Evolutionary conservation across 176 grass and related monocot genomes (phyloP), one percentile per base, ranked within the genome.

Genomic region (Zoysia japonica): DNA sequence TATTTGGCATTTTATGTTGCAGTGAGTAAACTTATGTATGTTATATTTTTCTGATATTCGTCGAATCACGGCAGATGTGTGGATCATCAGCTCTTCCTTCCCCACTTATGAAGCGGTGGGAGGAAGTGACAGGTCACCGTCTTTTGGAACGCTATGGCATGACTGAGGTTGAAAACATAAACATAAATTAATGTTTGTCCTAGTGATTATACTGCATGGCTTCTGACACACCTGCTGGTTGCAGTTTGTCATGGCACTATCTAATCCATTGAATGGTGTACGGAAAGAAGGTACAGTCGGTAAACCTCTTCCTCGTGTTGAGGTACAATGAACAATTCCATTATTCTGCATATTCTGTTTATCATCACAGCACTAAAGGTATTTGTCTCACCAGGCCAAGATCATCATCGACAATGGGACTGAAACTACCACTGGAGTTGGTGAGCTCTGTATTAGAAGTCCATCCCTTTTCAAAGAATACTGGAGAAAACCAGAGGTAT

Each of bases 121-220:
- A 94, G 69, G 92, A 94, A 66, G 84, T 98, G 67, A 98, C 95
- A 78, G 80, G 83, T 61, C 95, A 98, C 68, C 80, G 83, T 44
- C 91, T 98, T 81, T 89, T 98, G 81, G 95, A 98, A 75, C 95
- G 95, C 63, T 98, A 98, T 47, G 95, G 95, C 20, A 98, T 98
- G 95, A 94, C 95, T 76, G 95, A 98, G 92, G 95, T 97, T 76
- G 78, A 55, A 67, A 78, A 48, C 68, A 56, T 76, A 39, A 74
- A 48, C 38, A 28, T 28, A 28, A 28, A 28, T 28, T 53, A 67
- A 28, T 28, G 68, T 79, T 65, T 6, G 56, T 70, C 71, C 6
- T 71, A 75, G 12, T 75, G 20, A 61, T 54, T 75, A 49, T 10
- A 3, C 40, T 47, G 49, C 39, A 70, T 83, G 60, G 54, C 62